Conservation (phyloP, 208 protist genomes). For the Leishmania tropica region DNA sequence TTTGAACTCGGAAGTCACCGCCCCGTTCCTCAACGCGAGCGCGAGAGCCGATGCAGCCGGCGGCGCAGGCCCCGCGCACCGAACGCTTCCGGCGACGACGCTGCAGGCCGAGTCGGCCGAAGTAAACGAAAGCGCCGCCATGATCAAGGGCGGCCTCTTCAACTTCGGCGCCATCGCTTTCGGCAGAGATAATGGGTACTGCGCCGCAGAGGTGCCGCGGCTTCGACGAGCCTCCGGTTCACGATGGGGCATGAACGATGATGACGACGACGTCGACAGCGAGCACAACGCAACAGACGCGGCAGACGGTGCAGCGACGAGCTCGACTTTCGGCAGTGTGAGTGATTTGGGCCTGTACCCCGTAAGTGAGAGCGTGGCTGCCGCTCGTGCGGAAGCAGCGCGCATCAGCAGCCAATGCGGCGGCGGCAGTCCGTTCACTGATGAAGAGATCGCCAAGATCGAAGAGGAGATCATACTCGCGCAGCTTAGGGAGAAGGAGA, state of each 20-base stretch:
- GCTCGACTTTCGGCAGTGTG: neutral
- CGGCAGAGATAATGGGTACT: slow-evolving; percentile 13
- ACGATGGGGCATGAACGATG: neutral
- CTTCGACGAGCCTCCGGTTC: neutral
- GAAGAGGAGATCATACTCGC: slow-evolving; percentile 12
- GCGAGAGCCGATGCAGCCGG: neutral
- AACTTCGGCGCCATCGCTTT: slow-evolving; percentile 12
- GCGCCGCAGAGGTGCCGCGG: neutral
- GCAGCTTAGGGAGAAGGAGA: slow-evolving; percentile 8
- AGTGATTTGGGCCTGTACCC: slow-evolving; percentile 13
- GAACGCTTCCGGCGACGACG: neutral
- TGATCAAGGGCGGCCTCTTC: slow-evolving; percentile 6
- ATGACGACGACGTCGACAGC: neutral
- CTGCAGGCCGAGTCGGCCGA: neutral
- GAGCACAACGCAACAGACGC: neutral
- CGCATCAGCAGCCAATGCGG: neutral
- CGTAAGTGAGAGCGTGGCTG: neutral
- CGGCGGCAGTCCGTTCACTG: neutral
- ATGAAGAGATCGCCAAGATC: slow-evolving; percentile 18
- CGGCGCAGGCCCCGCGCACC: neutral
- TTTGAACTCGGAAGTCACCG: neutral
- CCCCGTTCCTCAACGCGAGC: neutral
- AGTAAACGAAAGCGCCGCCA: neutral
- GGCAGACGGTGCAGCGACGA: neutral
- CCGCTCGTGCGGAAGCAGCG: neutral